Base-by-base conservation (phyloP, 306 rosid species). In the Cicer cuneatum region DNA sequence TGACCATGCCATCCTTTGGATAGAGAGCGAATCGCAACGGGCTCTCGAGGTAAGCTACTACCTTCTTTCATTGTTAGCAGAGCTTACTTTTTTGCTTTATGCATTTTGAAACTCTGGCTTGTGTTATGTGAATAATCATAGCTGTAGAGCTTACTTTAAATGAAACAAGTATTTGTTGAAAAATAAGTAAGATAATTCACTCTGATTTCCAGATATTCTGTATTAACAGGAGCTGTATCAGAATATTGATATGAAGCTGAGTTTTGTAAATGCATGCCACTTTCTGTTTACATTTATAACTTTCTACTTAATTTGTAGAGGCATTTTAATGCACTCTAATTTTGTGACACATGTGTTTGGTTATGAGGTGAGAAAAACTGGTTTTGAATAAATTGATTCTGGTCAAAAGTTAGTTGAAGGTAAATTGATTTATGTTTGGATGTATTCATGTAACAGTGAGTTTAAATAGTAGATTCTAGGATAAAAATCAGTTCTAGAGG, bases 1-100 rank as follows among this genome's bases (percentile, higher is more conserved):
- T 45, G 97, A 94, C 72, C 99, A 94, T 79, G 91, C 93, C 63
- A 89, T 92, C 74, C 80, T 94, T 71, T 90, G 97, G 99, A 87
- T 94, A 15, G 97, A 94, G 87, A 88, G 87, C 75, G 99, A 91
- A 90, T 83, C 99, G 53, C 89, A 77, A 69, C 47, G 76, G 80
- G 97, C 99, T 56, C 83, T 88, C 71, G 68, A 90, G 73, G 99
- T 94, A 87, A 87, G 97, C 77, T 51, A 68, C 57, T 60, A 40
- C 19, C 64, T 49, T 87, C 54, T 79, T 67, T 48, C 41, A 48
- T 39, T 71, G 54, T 51, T 61, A 51, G 47, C 65, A 72, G 11
- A 33, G 65, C 37, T 29, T 51, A 51, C 58, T 15, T 52, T 15
- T 52, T 52, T 16, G 59, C 12, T 52, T 52, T 2, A 52, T 52